Conservation (phyloP, 1,284 basidiomycete species). For the Rhodotorula sp. region DNA sequence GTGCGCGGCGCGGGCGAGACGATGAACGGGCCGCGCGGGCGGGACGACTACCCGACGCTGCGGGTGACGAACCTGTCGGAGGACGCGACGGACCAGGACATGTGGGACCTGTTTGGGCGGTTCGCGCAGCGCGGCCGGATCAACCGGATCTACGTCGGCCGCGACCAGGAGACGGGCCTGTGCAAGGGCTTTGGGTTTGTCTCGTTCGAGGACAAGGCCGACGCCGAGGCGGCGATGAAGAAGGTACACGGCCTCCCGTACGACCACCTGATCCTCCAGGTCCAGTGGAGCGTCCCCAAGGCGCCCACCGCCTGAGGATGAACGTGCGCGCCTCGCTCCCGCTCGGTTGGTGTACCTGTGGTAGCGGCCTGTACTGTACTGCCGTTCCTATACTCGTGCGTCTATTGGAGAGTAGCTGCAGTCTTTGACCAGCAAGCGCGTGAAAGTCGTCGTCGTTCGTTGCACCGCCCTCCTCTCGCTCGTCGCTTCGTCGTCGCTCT, state of each 20-base stretch:
- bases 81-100: constrained; percentile 91
- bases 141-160: constrained; percentile 85
- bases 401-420: too few relatives aligned
- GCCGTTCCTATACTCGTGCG: too few relatives aligned
- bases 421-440: too few relatives aligned
- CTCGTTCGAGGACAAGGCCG: constrained; percentile 79
- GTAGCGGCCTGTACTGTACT: too few relatives aligned
- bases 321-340: too few relatives aligned
- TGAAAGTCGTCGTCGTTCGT: too few relatives aligned
- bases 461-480: too few relatives aligned
- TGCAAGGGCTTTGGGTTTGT: constrained; percentile 93
- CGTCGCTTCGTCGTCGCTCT: too few relatives aligned
- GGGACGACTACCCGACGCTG: constrained; percentile 84
- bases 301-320: constrained; percentile 1
- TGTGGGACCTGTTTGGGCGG: constrained; percentile 79
- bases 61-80: constrained; percentile 96
- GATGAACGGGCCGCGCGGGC: constrained; percentile 61
- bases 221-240: constrained; percentile 84
- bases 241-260: constrained; percentile 79
- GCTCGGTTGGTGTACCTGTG: too few relatives aligned
- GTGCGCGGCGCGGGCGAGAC: constrained; percentile 72
- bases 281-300: constrained; percentile 35
- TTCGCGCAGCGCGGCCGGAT: constrained; percentile 58
- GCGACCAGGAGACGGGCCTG: constrained; percentile 90
- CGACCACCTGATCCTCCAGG: constrained; percentile 42